These are phyloP conservation scores for Bruguiera hainesii DNA, from an alignment of 441 rosid genomes.

Conservation along the genomic window DNA sequence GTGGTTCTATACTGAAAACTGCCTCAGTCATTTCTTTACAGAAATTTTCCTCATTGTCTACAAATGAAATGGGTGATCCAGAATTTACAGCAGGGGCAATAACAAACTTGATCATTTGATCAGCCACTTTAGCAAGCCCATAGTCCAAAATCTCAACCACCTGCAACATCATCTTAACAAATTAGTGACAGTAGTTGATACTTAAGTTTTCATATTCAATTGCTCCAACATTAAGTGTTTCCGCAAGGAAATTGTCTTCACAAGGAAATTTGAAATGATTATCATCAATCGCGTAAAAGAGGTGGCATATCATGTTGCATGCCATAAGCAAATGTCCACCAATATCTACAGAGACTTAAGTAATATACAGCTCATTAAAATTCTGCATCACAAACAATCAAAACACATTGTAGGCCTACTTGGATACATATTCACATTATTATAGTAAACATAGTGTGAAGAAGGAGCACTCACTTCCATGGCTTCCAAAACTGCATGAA, in stretches of 20 bases:
- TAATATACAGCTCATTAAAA: too few species aligned
- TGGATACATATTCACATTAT: not conserved
- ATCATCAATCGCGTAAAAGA: too few species aligned
- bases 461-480: slow-evolving; percentile 63
- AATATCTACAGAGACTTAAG: too few species aligned
- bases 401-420: not conserved
- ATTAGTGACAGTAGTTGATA: not conserved
- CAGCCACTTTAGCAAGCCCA: slow-evolving; percentile 91
- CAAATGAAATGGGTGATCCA: slow-evolving; percentile 45
- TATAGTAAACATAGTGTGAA: slow-evolving; percentile 12
- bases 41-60: slow-evolving; percentile 47
- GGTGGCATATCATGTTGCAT: too few species aligned
- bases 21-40: slow-evolving; percentile 50
- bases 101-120: slow-evolving; percentile 71
- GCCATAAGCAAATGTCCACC: too few species aligned
- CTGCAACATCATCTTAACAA: slow-evolving; percentile 39
- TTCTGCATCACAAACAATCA: not conserved
- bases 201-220: not conserved
- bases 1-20: slow-evolving; percentile 46
- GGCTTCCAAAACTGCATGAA: slow-evolving; percentile 62
- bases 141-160: slow-evolving; percentile 78
- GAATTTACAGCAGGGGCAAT: slow-evolving; percentile 64
- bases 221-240: not conserved
- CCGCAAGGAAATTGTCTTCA: too few species aligned
- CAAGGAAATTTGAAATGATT: too few species aligned